Conservation (phyloP, 768 basidiomycete genomes). For the Collybia sp. region DNA sequence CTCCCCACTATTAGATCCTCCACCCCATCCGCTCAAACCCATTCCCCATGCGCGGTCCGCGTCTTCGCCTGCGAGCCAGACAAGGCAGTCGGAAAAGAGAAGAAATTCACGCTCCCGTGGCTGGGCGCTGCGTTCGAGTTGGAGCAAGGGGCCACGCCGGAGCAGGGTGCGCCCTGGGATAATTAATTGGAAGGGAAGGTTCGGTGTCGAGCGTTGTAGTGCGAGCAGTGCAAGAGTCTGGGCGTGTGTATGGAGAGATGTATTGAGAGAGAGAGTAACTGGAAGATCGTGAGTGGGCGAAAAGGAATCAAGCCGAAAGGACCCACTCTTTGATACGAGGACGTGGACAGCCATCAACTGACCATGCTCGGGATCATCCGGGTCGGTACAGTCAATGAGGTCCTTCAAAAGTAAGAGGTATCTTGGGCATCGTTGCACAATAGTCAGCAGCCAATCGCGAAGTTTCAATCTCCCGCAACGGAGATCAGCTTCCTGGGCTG, state of each 20-base stretch:
- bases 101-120: slow-evolving; percentile 66
- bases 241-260: slow-evolving; percentile 73
- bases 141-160: slow-evolving; percentile 58
- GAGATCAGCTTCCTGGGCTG: slow-evolving; percentile 61
- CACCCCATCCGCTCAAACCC: slow-evolving; percentile 21
- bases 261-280: slow-evolving; percentile 79
- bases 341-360: slow-evolving; percentile 55
- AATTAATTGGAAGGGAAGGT: slow-evolving; percentile 76
- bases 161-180: slow-evolving; percentile 77
- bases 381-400: slow-evolving; percentile 61
- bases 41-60: slow-evolving; percentile 28
- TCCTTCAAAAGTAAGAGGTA: slow-evolving; percentile 84
- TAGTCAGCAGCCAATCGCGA: slow-evolving; percentile 81
- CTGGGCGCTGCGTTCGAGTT: slow-evolving; percentile 46
- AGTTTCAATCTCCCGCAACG: slow-evolving; percentile 72
- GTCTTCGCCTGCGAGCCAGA: slow-evolving; percentile 67
- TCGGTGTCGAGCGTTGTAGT: slow-evolving; percentile 71
- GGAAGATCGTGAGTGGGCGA: neutral
- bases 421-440: slow-evolving; percentile 85
- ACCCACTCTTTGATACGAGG: slow-evolving; percentile 72
- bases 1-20: slow-evolving; percentile 12
- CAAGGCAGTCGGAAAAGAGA: slow-evolving; percentile 75
- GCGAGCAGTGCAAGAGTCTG: slow-evolving; percentile 73
- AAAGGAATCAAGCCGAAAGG: neutral
- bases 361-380: slow-evolving; percentile 62